Evolutionary conservation across 306 rosid species (phyloP), one percentile per base, ranked within the genome.

Genomic region (Gillenia trifoliata): DNA sequence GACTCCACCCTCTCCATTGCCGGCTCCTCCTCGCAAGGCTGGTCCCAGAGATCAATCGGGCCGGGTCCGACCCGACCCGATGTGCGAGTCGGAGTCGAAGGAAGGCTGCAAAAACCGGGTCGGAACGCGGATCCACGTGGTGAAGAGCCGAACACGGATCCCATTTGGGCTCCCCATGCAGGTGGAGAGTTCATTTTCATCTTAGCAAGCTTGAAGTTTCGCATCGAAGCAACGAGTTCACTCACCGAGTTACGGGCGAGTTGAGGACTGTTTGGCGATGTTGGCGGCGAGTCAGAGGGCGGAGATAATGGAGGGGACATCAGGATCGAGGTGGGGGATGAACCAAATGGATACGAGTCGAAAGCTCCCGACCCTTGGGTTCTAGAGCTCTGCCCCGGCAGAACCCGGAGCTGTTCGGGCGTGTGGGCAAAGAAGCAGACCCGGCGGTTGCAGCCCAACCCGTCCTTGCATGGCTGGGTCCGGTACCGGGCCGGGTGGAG

Each of bases 401-500:
- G 20, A 41, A 81, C 68, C 12, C 98, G 91, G 9, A 93, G 88
- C 64, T 93, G 97, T 10, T 90, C 90, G n/a, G 81, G 59, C 5
- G 91, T 81, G 83, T 93, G 98, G 20, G 98, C 98, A 36, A 93
- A 93, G 78, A 93, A 93, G 22, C 98, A 93, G 2, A 93, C 96
- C 10, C 90, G 82, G 4, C 98, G 86, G 63, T 90, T 86, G 41
- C 98, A 93, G 30, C 40, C 30, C 2, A 83, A 71, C 3, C 97
- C 90, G 65, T 93, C 98, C 66, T 93, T 93, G 70, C 98, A 93
- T 1, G 90, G 91, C 70, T 91, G 97, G 12, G 98, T 93, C 59
- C 97, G 61, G 75, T 93, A 93, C 4, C 98, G 94, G 23, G 90
- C 77, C 4, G 98, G 98, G 59, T 93, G 98, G 4, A 93, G 94